Evolutionary conservation across 306 rosid genomes (phyloP), one percentile per base, ranked within the genome.

Genomic region (Lathyrus tuberosus): DNA sequence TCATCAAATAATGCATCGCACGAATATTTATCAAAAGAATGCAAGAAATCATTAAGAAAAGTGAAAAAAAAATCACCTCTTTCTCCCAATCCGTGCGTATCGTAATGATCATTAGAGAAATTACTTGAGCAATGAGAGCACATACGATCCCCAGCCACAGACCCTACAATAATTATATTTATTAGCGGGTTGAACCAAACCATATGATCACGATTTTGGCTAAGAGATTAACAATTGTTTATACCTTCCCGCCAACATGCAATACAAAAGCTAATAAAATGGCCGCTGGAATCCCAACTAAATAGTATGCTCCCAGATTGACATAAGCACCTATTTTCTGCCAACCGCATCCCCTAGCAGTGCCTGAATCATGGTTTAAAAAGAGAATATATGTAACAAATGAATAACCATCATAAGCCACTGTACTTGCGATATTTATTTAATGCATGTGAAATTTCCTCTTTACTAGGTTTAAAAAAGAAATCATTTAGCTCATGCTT

Each of bases 261-360:
- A 69, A 31, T 52, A 48, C 77, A 47, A 80, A 63, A 5, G 77
- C 69, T 30, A 75, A 70, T 38, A 75, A 74, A 64, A 70, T 4
- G 10, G 74, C 58, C 0, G 18, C 7, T 6, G 80, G 80, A 58
- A 18, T 62, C 15, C 67, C 67, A 40, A 62, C 48, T 40, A 62
- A 10, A 62, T 62, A 62, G 33, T 40, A 38, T 38, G 77, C 41
- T 20, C 84, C 77, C 10, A 80, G 66, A 70, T 80, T 80, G 38
- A 65, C 46, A 58, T 37, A 35, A 11, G 80, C 77, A 14, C 80
- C 77, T 40, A 80, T 38, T 51, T 75, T 75, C 47, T 80, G 84
- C 84, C 84, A 58, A 40, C 80, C 84, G 58, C 70, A 65, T 48
- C 84, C 80, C 58, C 77, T 75, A 14, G 61, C 73, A 28, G 59